Base-by-base conservation (phyloP, 2,329 filamentous ascomycete genomes). In the Fusarium sp. region DNA sequence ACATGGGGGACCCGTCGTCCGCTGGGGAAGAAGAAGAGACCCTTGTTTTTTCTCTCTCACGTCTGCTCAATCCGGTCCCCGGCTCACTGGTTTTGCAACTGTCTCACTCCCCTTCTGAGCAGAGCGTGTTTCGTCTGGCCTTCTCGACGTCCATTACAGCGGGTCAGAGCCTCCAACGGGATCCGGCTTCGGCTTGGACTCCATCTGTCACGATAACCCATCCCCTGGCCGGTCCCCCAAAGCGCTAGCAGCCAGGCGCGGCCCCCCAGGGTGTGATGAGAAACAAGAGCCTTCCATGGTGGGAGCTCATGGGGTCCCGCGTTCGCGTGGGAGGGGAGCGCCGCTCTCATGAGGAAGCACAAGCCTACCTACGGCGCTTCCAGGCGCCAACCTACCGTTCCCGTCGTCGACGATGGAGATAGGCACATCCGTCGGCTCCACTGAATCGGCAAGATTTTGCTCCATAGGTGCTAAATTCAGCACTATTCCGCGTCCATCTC, bases 1-100 rank as follows among this genome's bases (percentile, higher is more conserved):
- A 73, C 72, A 74, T 67, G 74, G 74, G 59, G 66, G 63, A 46
- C 62, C 70, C 65, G 71, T 61, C 62, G 62, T 55, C 62, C 67
- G 70, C 65, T 77, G 74, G 74, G 67, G 67, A 75, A 72, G 66
- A 51, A 58, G 46, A 72, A 66, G 65, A 62, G 70, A 76, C 68
- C 73, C 75, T 76, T 70, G 64, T 75, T 77, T 77, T 72, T 53
- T 55, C 51, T 44, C 40, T 35, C 56, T 46, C 46, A 58, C 29
- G 29, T 65, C 42, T 24, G 65, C 22, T 64, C 17, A 38, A 55
- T 53, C 27, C 24, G 55, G n/a, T 16, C 22, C 29, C 24, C 38
- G 57, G 63, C 68, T 59, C 38, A 27, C 33, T 22, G 66, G 29
- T 46, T 49, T 57, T 61, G 59, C 56, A 62, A 10, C 56, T 53